A percentile compares a stretch with the other conserved stretches of the same genome.
Evolutionary conservation across 2,329 filamentous ascomycete genomes (phyloP).

Genomic region (Diaporthe sp.): DNA sequence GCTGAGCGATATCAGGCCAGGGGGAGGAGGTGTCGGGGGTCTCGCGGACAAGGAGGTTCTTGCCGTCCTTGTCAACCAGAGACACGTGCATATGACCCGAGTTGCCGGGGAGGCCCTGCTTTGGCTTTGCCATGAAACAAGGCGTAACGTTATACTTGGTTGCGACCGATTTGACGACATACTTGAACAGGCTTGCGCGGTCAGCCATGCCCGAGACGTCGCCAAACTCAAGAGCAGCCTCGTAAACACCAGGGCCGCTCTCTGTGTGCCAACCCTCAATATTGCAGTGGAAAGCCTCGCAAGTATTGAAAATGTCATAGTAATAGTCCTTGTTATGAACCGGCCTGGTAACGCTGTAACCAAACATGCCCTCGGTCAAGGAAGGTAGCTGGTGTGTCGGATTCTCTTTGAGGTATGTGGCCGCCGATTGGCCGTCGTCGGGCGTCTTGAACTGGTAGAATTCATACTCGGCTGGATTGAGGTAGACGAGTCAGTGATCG

Average conservation of each 20-base stretch:
- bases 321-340: constrained; percentile 94
- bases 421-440: constrained; percentile 74
- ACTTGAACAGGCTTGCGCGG: constrained; percentile 92
- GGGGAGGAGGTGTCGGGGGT: constrained; percentile 77
- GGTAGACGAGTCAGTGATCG: background rate
- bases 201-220: constrained; percentile 93
- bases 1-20: constrained; percentile 80
- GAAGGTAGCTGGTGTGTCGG: constrained; percentile 79
- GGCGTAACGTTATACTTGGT: constrained; percentile 92
- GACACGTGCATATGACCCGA: constrained; percentile 97
- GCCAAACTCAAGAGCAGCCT: constrained; percentile 92
- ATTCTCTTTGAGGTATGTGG: constrained; percentile 80
- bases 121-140: constrained; percentile 98
- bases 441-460: constrained; percentile 92
- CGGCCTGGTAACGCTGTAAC: constrained; percentile 88
- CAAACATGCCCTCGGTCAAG: constrained; percentile 95
- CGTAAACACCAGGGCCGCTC: constrained; percentile 92
- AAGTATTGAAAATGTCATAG: constrained; percentile 87
- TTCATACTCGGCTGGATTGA: constrained; percentile 83
- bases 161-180: constrained; percentile 89
- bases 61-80: constrained; percentile 81
- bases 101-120: constrained; percentile 91
- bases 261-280: constrained; percentile 98
- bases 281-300: constrained; percentile 80
- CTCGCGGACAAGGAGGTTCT: constrained; percentile 86